phyloP scores from a whole-genome alignment of 2,329 filamentous ascomycete species.

The Claviceps paspali region DNA sequence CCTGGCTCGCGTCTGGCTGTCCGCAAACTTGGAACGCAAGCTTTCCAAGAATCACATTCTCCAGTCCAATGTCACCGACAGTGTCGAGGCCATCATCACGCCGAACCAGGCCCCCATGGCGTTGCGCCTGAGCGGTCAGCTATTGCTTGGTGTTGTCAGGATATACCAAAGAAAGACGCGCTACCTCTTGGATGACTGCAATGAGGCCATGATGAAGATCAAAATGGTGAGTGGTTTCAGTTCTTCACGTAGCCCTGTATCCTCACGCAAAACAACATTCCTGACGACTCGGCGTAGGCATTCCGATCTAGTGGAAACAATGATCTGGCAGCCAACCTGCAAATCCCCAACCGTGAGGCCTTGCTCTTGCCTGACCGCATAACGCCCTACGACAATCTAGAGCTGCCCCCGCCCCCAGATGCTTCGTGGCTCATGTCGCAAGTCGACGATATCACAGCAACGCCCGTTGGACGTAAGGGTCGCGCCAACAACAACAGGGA shows the following conservation, averaged over 20 bases:
- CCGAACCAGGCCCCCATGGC: slow-evolving; percentile 90
- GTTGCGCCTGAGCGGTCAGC: slow-evolving; percentile 79
- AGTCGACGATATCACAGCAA: slow-evolving; percentile 44
- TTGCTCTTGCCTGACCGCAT: slow-evolving; percentile 84
- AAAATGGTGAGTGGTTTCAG: slow-evolving; percentile 59
- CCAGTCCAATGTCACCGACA: slow-evolving; percentile 86
- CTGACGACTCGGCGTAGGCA: slow-evolving; percentile 42
- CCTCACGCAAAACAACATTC: slow-evolving; percentile 2
- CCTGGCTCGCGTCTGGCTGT: slow-evolving; percentile 93
- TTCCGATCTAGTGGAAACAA: slow-evolving; percentile 92
- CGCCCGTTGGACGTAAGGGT: slow-evolving; percentile 39
- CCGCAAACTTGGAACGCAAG: slow-evolving; percentile 95
- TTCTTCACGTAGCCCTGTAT: background rate
- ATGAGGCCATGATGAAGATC: slow-evolving; percentile 93
- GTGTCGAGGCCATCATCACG: slow-evolving; percentile 87
- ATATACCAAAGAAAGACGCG: slow-evolving; percentile 97
- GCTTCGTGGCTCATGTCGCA: slow-evolving; percentile 71
- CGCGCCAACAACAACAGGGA: slow-evolving; percentile 45
- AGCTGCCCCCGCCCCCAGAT: slow-evolving; percentile 71
- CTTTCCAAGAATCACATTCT: slow-evolving; percentile 93
- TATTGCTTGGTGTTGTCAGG: slow-evolving; percentile 86
- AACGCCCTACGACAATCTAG: slow-evolving; percentile 73
- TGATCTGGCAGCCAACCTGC: slow-evolving; percentile 73
- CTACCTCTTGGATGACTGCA: slow-evolving; percentile 93
- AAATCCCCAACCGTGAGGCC: slow-evolving; percentile 68